Conservation (phyloP, 108 stramenopile genomes). For the Nitzschia sp. region DNA sequence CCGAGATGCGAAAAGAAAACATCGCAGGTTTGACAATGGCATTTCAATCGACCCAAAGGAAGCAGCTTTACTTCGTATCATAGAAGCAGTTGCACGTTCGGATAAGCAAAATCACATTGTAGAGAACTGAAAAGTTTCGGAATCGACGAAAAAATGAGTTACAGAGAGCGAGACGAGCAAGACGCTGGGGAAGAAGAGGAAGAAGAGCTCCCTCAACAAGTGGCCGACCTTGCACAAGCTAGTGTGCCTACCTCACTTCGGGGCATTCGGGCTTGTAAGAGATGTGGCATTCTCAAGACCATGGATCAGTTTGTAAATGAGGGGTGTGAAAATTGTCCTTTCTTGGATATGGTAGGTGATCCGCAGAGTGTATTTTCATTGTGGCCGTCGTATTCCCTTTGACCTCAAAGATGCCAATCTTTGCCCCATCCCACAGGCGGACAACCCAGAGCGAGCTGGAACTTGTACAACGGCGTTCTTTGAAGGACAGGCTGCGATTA, state of each 20-base stretch:
- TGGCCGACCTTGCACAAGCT: conserved; percentile 80
- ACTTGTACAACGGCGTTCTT: conserved; percentile 86
- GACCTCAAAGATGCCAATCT: no score
- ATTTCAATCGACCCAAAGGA: no score
- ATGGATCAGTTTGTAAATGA: conserved; percentile 85
- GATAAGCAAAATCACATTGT: no score
- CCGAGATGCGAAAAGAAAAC: no score
- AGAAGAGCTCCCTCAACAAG: conserved; percentile 71
- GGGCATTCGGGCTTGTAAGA: conserved; percentile 86
- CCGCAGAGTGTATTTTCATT: no score
- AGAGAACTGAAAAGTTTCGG: no score
- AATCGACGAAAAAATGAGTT: conserved; percentile 20
- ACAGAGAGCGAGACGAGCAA: conserved; percentile 16
- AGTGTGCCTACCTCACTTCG: conserved; percentile 68
- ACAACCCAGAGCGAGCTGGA: conserved; percentile 68
- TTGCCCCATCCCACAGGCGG: conserved; percentile 32
- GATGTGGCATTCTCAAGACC: conserved; percentile 90
- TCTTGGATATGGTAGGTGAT: conserved; percentile 76
- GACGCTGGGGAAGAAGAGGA: conserved; percentile 47
- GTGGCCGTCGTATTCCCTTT: no score
- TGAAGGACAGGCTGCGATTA: conserved; percentile 85
- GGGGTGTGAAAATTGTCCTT: conserved; percentile 92
- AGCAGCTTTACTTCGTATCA: no score
- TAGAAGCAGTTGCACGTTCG: no score
- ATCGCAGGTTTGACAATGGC: no score